A percentile compares a stretch with the other conserved stretches of the same genome.
Conservation (phyloP, 208 protist genomes). For the Trypanosoma brucei region DNA sequence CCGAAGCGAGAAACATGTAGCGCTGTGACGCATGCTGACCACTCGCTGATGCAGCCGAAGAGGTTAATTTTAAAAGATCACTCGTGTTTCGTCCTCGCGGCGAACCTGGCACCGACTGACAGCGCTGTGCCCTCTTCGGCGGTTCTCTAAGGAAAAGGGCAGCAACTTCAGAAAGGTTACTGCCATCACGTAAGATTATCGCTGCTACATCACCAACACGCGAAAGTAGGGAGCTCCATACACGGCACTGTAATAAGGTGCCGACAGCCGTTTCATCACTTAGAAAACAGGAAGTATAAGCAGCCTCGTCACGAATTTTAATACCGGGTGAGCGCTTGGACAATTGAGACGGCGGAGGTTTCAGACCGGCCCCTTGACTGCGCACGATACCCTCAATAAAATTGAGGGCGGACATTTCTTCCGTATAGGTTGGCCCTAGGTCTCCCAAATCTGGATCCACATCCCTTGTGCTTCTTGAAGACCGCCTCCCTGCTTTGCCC, state of each 20-base stretch:
- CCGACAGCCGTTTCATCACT: constrained; percentile 16
- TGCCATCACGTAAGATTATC: constrained; percentile 14
- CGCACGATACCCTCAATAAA: constrained; percentile 21
- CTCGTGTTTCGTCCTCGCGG: too few relatives aligned
- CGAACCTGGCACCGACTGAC: not conserved
- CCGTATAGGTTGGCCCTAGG: not conserved
- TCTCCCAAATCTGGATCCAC: not conserved
- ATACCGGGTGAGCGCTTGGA: too few relatives aligned
- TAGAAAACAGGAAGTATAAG: constrained; percentile 27
- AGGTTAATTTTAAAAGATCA: too few relatives aligned
- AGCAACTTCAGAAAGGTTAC: constrained; percentile 13
- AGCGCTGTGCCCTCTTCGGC: not conserved
- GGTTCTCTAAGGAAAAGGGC: constrained; percentile 11
- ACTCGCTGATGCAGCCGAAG: not conserved
- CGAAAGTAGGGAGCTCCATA: constrained; percentile 36
- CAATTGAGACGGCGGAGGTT: not conserved
- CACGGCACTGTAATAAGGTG: constrained; percentile 20
- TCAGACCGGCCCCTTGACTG: constrained; percentile 9
- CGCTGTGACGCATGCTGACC: constrained; percentile 11
- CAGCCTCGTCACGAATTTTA: not conserved
- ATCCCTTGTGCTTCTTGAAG: not conserved
- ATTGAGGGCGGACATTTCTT: constrained; percentile 6
- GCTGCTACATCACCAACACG: constrained; percentile 31
- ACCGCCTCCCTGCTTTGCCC: not conserved
- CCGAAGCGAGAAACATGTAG: constrained; percentile 28